Base-by-base conservation (phyloP, 768 basidiomycete species). In the Agrocybe pediades region DNA sequence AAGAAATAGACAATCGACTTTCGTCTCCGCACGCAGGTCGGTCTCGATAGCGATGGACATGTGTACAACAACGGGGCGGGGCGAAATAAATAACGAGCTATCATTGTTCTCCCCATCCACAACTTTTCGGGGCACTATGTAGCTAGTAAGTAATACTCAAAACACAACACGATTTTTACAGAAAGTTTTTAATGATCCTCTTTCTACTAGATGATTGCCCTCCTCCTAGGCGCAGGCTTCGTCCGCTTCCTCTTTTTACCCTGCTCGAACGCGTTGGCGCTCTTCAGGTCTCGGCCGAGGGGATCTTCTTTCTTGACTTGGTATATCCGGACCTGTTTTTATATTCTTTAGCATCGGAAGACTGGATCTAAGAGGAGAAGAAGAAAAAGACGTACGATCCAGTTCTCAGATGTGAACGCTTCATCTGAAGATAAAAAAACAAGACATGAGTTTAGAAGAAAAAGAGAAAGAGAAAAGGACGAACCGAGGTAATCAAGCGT, bases 331-430 rank as follows among this genome's bases (percentile, higher is more conserved):
- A 94, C 87, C 86, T 88, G 59, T 2, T 41, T n/a, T 11, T 27
- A 21, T 15, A 25, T 20, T 33, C 30, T 36, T 20, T 45, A 11
- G 21, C 43, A 42, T 46, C 43, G 21, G 36, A 46, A 20, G 24
- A 11, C 23, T 21, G n/a, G 26, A 19, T 29, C 54, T 44, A 15
- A 41, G 21, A 25, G 26, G 9, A 25, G n/a, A 51, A 46, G 19
- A 21, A 48, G 51, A 26, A 29, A 21, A 6, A 29, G 24, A 77
- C 86, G 71, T 64, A 94, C 96, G 60, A 99, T 96, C 97, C 97
- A 99, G 72, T 99, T 99, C 76, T 99, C 97, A 6, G 94, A 92
- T 1, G 97, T 99, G 77, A 95, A 99, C 7, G 96, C 97, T 71
- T 99, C 97, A 58, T 99, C 93, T n/a, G 60, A 49, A 40, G 33